Percentiles rank a stretch among this genome's conserved stretches.
These are phyloP conservation scores for Stachybotrys chartarum DNA, from an alignment of 2,329 filamentous ascomycete species.

Conservation along the genomic window DNA sequence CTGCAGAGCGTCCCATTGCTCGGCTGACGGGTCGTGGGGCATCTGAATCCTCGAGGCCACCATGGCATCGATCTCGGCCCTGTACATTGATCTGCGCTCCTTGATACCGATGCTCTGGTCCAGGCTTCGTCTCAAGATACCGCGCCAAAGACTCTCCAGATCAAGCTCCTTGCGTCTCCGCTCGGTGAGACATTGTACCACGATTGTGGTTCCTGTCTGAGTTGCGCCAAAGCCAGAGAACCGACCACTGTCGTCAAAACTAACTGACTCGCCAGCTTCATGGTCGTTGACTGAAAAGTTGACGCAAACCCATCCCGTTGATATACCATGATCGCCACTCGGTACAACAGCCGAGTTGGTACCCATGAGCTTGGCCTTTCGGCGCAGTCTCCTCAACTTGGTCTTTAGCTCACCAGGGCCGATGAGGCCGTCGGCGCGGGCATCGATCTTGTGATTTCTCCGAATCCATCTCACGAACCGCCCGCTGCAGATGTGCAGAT, in stretches of 20 bases:
- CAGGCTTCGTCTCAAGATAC: constrained; percentile 28
- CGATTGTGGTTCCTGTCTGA: constrained; percentile 41
- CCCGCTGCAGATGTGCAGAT: constrained; percentile 85
- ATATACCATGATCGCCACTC: constrained; percentile 73
- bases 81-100: constrained; percentile 14
- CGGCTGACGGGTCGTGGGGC: constrained; percentile 17
- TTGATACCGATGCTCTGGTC: constrained; percentile 20
- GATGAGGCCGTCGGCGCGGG: constrained; percentile 79
- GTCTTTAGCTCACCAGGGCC: constrained; percentile 88
- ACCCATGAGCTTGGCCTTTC: constrained; percentile 74
- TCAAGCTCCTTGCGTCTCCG: constrained; percentile 43
- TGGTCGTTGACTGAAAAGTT: constrained; percentile 65
- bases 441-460: constrained; percentile 61
- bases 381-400: constrained; percentile 72
- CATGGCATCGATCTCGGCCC: constrained; percentile 20
- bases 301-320: constrained; percentile 94
- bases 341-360: constrained; percentile 59
- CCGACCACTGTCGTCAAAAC: constrained; percentile 41
- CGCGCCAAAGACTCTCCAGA: constrained; percentile 45
- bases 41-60: constrained; percentile 24
- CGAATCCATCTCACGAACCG: constrained; percentile 83
- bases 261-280: constrained; percentile 30
- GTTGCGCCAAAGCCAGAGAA: constrained; percentile 71
- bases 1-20: constrained; percentile 27
- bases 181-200: constrained; percentile 53